Evolutionary conservation across 176 grass and related monocot genomes (phyloP), one percentile per base, ranked within the genome.

Genomic region (Zizania latifolia): DNA sequence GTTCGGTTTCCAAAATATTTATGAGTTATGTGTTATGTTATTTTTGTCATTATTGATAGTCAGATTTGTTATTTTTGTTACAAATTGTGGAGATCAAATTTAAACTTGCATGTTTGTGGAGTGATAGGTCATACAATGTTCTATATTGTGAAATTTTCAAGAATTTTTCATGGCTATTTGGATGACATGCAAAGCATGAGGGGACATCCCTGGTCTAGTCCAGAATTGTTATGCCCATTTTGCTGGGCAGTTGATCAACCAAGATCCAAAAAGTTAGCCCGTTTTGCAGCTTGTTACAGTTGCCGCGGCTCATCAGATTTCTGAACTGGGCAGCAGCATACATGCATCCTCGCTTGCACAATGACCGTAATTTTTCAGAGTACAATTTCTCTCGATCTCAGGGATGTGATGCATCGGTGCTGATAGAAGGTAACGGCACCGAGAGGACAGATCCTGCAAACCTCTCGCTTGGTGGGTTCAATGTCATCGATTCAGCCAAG

Each of bases 371-470:
- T 10, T 46, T 69, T 62, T 14, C 55, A 31, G 29, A 17, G 45
- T 75, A 14, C 23, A 3, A 17, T 24, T 70, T 70, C 73, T 81
- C 22, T 66, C 56, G 21, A 44, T 87, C 44, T 33, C 78, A 98
- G 95, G 95, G 95, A 30, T 98, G 95, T 8, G 95, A 98, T 70
- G 95, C 81, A 2, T 98, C 95, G 1, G 95, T 98, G 82, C n/a
- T 98, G 62, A 60, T 98, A 57, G 75, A 84, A 86, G 95, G 95
- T 26, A 90, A 70, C 16, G 86, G 86, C 16, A 88, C 95, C 0
- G 95, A 98, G 81, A 98, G 91, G 71, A 92, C 72, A 0, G 95
- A 98, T 71, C 95, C 91, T 0, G 95, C 95, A 27, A 98, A 94
- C 83, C 81, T 83, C 1, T 94, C 95, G 0, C 95, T 98, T 4